phyloP scores from a whole-genome alignment of 768 basidiomycete species.

The Pisolithus orientalis region DNA sequence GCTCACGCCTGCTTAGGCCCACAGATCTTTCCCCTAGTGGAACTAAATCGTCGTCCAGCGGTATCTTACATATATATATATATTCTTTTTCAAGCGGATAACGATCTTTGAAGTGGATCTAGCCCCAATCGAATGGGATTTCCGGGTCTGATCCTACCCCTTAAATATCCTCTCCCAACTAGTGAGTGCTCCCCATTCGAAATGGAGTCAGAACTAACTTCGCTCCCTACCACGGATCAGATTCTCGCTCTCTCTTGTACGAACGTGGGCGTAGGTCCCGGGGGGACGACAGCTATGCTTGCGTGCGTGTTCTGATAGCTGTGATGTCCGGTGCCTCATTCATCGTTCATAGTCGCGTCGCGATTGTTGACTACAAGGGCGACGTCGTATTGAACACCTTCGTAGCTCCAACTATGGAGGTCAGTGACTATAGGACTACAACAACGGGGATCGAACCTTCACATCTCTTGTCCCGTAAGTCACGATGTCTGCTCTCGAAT shows the following conservation, averaged over 20 bases:
- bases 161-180: slow-evolving; percentile 18
- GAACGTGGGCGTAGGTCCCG: slow-evolving; percentile 75
- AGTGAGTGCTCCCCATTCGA: slow-evolving; percentile 15
- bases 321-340: slow-evolving; percentile 1
- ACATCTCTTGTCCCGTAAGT: slow-evolving; percentile 36
- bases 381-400: slow-evolving; percentile 53
- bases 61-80: no score
- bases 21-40: not conserved
- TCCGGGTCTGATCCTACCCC: not conserved
- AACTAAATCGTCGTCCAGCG: not conserved
- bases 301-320: slow-evolving; percentile 46
- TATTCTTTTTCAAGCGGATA: not conserved
- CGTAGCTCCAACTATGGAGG: slow-evolving; percentile 59
- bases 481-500: not conserved
- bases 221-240: slow-evolving; percentile 33
- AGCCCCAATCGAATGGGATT: not conserved
- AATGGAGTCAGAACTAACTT: slow-evolving; percentile 28
- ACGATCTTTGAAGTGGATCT: not conserved
- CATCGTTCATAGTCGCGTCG: slow-evolving; percentile 36
- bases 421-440: slow-evolving; percentile 67
- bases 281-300: slow-evolving; percentile 76
- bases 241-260: slow-evolving; percentile 57
- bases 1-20: no score
- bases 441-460: slow-evolving; percentile 49
- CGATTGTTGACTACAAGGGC: slow-evolving; percentile 56